Conservation (phyloP, 176 grass and related monocot genomes). For the Oryza glaberrima region DNA sequence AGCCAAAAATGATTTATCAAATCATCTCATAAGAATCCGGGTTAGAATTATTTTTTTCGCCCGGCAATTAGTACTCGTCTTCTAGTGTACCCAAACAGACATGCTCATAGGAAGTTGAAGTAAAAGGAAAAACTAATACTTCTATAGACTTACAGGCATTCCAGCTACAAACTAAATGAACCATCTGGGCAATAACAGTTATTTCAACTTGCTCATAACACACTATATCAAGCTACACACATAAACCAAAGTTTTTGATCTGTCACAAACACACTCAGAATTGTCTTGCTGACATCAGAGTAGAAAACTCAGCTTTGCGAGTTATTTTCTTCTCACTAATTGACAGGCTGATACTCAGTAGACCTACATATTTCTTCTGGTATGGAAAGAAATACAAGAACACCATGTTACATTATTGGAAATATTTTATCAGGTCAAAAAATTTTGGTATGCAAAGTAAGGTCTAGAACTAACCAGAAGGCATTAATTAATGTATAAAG, state of each 20-base stretch:
- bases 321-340: slow-evolving; percentile 23
- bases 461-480: slow-evolving; percentile 18
- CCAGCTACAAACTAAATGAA: slow-evolving; percentile 22
- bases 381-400: slow-evolving; percentile 20
- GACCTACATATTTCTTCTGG: slow-evolving; percentile 16
- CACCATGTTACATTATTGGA: not conserved
- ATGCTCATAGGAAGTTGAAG: not conserved
- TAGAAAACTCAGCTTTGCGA: slow-evolving; percentile 23
- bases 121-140: not conserved
- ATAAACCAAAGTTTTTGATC: slow-evolving; percentile 16
- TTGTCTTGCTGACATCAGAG: slow-evolving; percentile 4
- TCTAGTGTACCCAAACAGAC: not conserved
- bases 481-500: slow-evolving; percentile 28
- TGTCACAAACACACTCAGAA: slow-evolving; percentile 12
- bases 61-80: not conserved
- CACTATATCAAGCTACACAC: slow-evolving; percentile 9
- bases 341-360: slow-evolving; percentile 10
- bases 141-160: slow-evolving; percentile 13
- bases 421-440: slow-evolving; percentile 18
- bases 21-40: slow-evolving; percentile 18
- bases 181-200: slow-evolving; percentile 7
- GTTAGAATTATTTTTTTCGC: slow-evolving; percentile 10
- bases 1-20: slow-evolving; percentile 24
- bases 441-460: slow-evolving; percentile 23
- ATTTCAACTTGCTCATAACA: slow-evolving; percentile 22